phyloP scores from a whole-genome alignment of 257 asterid species.

The Salvia rosmarinus region DNA sequence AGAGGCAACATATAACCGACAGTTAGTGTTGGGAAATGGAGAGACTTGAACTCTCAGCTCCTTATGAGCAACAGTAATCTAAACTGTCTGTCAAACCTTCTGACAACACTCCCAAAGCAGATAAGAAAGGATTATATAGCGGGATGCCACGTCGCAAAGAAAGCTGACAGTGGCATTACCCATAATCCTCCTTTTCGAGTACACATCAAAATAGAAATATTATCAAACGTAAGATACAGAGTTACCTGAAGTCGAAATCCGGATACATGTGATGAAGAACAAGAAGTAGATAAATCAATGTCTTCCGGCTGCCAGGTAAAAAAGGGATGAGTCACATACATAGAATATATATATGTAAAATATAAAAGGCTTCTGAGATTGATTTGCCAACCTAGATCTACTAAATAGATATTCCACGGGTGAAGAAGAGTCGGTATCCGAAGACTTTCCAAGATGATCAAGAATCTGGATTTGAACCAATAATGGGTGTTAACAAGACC shows the following conservation, averaged over 20 bases:
- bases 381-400: conserved; percentile 72
- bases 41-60: conserved; percentile 99
- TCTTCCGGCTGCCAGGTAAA: conserved; percentile 76
- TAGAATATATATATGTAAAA: conserved; percentile 1
- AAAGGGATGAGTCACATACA: conserved; percentile 29
- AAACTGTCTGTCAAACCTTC: conserved; percentile 99
- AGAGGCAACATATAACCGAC: conserved; percentile 34
- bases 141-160: conserved; percentile 97
- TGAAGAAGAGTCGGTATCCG: conserved; percentile 78
- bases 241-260: conserved; percentile 97
- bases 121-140: conserved; percentile 72
- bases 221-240: conserved; percentile 47
- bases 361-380: conserved; percentile 21
- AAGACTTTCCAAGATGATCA: conserved; percentile 65
- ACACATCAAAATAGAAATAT: conserved; percentile 25
- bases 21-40: conserved; percentile 87
- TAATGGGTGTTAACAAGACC: conserved; percentile 1
- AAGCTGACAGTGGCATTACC: conserved; percentile 99
- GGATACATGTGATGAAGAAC: conserved; percentile 93
- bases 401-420: conserved; percentile 73
- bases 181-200: conserved; percentile 77
- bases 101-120: conserved; percentile 97
- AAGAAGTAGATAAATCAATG: conserved; percentile 88
- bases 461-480: conserved; percentile 57
- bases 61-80: conserved; percentile 88